Percentiles rank a stretch among this genome's conserved stretches.
These are phyloP conservation scores for Ramaria rubella DNA, from an alignment of 768 basidiomycete genomes.

Conservation along the genomic window DNA sequence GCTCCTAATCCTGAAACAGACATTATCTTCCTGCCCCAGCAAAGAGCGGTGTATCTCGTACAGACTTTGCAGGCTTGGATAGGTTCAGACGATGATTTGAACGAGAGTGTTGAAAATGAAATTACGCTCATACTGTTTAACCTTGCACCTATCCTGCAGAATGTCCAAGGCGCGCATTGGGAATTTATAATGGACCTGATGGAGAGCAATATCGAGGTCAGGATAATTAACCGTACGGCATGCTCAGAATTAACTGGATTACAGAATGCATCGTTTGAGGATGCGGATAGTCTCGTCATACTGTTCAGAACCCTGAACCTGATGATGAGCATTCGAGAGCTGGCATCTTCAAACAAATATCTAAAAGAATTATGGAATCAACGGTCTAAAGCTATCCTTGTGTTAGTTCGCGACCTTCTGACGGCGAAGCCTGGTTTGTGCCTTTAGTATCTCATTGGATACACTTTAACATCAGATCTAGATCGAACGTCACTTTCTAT, in stretches of 20 bases:
- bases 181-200: conserved; percentile 84
- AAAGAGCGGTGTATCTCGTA: conserved; percentile 78
- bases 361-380: conserved; percentile 65
- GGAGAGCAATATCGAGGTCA: conserved; percentile 83
- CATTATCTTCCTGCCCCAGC: conserved; percentile 76
- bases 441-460: neutral
- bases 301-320: conserved; percentile 68
- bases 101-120: conserved; percentile 72
- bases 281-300: conserved; percentile 49
- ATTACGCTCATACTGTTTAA: conserved; percentile 69
- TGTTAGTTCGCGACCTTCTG: conserved; percentile 55
- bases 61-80: conserved; percentile 86
- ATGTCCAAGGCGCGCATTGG: conserved; percentile 85
- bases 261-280: conserved; percentile 55
- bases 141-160: conserved; percentile 83
- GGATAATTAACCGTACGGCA: conserved; percentile 13
- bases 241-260: neutral
- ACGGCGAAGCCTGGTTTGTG: conserved; percentile 45
- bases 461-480: conserved; percentile 1
- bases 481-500: conserved; percentile 31
- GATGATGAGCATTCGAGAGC: conserved; percentile 59
- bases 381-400: conserved; percentile 45
- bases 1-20: conserved; percentile 79
- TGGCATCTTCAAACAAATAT: conserved; percentile 64
- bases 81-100: conserved; percentile 50